Base-by-base conservation (phyloP, 2,329 filamentous ascomycete genomes). In the Trichoderma sp. region DNA sequence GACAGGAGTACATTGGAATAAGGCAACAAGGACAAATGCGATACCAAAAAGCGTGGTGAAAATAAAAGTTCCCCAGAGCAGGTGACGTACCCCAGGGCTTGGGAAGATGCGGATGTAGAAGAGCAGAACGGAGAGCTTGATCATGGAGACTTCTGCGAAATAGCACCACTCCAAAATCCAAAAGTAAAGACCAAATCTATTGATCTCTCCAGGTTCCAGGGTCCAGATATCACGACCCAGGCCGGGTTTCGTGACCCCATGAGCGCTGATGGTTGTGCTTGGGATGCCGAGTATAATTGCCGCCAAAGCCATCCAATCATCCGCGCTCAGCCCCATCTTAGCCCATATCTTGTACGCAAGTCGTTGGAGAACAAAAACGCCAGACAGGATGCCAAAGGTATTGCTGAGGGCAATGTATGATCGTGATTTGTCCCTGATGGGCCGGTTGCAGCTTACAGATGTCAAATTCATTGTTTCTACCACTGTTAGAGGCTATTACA, bases 81-180 rank as follows among this genome's bases (percentile, higher is more conserved):
- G 56, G 6, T 74, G 76, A 15, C 79, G 78, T 10, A 85, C 78
- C 3, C 57, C 67, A 0, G 63, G 68, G 0, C 75, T 72, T 0
- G 83, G 83, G 69, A 88, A 88, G 66, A 88, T 83, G 63, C 84
- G 81, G 5, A 85, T 76, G 71, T 86, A 87, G 74, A 88, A 86
- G 71, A 84, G 79, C 1, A 88, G 75, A 27, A 88, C 77, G 0
- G 84, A 81, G 5, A 85, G 73, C 70, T 87, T 86, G 17, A 84
- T 77, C 29, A 84, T 74, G 2, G 81, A 76, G 13, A 85, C 73
- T 17, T 82, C 75, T 3, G 75, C 63, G 71, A 86, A 84, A 73
- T 87, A 86, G 25, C 84, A 60, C 7, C 78, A 70, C 32, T 81
- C 79, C 71, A 79, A 77, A 68, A 79, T 72, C 70, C 81, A 85